Evolutionary conservation across 257 asterid genomes (phyloP).

Genomic region (Petunia axillaris): DNA sequence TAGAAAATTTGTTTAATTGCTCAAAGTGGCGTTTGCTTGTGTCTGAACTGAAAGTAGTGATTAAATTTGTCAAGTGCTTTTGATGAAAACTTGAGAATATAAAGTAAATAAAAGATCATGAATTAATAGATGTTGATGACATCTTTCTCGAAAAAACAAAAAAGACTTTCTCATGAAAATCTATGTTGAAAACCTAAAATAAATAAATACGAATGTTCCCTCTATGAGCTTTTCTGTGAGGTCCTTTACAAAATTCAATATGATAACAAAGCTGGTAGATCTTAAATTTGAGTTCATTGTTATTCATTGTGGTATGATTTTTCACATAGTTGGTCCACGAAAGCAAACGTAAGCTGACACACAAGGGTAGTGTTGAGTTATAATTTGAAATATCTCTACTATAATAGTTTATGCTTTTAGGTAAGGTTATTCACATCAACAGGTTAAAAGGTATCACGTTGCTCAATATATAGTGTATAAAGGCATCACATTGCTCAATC

Average conservation of each 20-base stretch:
- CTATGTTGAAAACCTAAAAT: not conserved
- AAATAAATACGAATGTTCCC: not conserved
- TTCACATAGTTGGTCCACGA: not conserved
- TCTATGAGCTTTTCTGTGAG: not conserved
- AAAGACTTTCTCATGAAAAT: not conserved
- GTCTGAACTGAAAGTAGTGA: not conserved
- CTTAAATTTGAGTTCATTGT: not conserved
- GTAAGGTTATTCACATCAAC: slow-evolving; percentile 15
- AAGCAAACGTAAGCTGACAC: not conserved
- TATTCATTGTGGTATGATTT: not conserved
- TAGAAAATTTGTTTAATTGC: not conserved
- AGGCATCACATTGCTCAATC: not conserved
- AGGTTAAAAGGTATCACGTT: not conserved
- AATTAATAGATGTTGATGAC: too few relatives aligned
- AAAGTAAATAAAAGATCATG: too few relatives aligned
- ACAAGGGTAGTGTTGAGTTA: not conserved
- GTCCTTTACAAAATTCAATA: too few relatives aligned
- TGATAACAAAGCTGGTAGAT: too few relatives aligned
- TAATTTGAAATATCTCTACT: not conserved
- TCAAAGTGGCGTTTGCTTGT: not conserved
- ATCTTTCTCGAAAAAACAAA: not conserved
- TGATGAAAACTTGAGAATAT: too few relatives aligned
- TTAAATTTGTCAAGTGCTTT: not conserved
- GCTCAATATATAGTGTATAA: not conserved
- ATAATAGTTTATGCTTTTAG: not conserved